Evolutionary conservation across 495 filamentous ascomycete species (phyloP), one percentile per base, ranked within the genome.

Genomic region (Niebla homalea): DNA sequence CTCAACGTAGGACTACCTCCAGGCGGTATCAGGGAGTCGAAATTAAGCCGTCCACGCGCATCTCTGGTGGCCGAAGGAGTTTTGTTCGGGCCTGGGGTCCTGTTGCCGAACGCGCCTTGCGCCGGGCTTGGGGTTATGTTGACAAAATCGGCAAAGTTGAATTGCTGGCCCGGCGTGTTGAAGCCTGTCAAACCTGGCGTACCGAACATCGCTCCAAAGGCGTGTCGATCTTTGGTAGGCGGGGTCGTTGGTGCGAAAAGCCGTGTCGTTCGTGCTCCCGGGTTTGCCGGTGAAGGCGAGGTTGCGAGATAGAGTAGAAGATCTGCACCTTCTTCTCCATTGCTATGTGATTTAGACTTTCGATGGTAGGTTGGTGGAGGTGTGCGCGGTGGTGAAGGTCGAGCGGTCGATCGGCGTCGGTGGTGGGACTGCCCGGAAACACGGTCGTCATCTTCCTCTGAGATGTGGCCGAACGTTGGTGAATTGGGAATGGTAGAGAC

Each of bases 131-230:
- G 92, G 14, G 92, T 60, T 65, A 96, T 86, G 61, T 99, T 94
- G 52, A 97, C 83, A 62, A 94, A 99, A 62, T 97, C 93, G 7
- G 88, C 80, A 67, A 96, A 95, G 68, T 96, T 92, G 68, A 96
- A 94, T 51, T 79, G 78, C 49, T 80, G 76, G 23, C 70, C 70
- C 2, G 77, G 77, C 3, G 77, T 81, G 38, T 73, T 74, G 39
- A 79, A 70, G 43, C 73, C 76, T 10, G 65, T 61, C 37, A 58
- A 19, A 39, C 83, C 83, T 5, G 87, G 84, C 6, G 87, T 92
- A n/a, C 84, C 83, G 83, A 89, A 87, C 74, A 87, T 84, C 16
- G 89, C 94, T 8, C 84, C 86, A 18, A 85, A 87, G 26, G 94
- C 72, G 12, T 79, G 78, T 14, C 85, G 75, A 57, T 76, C 77